Percentiles rank a stretch among this genome's conserved stretches.
These are phyloP conservation scores for Ceratorhiza oryzae-sativae DNA, from an alignment of 1,284 basidiomycete species.

Conservation along the genomic window DNA sequence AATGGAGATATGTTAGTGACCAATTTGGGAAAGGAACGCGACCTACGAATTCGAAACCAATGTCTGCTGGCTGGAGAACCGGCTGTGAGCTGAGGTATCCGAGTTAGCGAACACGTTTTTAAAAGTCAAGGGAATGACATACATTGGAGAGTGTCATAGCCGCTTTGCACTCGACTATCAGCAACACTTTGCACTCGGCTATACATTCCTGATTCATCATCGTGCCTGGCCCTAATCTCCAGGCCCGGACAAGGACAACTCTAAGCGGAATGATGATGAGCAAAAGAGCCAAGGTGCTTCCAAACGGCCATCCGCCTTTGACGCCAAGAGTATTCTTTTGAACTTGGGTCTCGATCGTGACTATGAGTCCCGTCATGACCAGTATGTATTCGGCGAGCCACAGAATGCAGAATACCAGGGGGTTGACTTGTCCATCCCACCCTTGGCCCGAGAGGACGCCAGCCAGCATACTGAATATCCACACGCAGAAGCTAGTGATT, in stretches of 20 bases:
- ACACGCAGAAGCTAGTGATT: slow-evolving; percentile 19
- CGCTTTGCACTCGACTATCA: too few species aligned
- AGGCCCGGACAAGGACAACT: background rate
- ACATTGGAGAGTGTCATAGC: background rate
- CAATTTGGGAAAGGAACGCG: background rate
- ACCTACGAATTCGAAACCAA: background rate
- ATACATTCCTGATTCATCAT: background rate
- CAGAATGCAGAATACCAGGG: slow-evolving; percentile 21
- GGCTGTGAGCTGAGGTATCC: too few species aligned
- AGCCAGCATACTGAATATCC: slow-evolving; percentile 2
- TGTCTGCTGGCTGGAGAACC: background rate
- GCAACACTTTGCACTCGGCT: background rate
- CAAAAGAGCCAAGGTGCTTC: slow-evolving; percentile 11
- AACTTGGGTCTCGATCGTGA: slow-evolving; percentile 10
- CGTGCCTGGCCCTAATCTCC: background rate
- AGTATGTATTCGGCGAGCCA: slow-evolving; percentile 19
- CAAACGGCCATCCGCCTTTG: slow-evolving; percentile 23
- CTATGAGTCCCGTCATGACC: background rate
- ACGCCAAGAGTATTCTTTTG: background rate
- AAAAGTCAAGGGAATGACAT: too few species aligned
- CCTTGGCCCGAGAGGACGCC: background rate
- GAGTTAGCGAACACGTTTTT: too few species aligned
- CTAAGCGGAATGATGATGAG: slow-evolving; percentile 19
- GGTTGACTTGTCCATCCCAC: slow-evolving; percentile 28
- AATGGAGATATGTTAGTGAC: background rate